phyloP scores from a whole-genome alignment of 768 basidiomycete species.

The Lactifluus piperatus region DNA sequence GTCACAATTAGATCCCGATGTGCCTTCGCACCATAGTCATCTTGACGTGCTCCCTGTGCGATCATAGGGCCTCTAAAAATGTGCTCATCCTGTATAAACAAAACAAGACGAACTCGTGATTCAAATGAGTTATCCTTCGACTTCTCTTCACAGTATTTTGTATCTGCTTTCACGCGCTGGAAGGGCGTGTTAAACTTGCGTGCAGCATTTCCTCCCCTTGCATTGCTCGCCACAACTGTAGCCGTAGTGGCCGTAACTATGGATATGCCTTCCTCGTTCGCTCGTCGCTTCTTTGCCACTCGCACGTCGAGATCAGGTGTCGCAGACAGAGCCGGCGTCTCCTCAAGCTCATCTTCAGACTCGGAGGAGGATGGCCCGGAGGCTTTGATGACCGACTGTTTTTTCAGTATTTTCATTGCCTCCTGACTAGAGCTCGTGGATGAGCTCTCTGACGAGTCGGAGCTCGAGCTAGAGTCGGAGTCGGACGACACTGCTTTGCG shows the following conservation, averaged over 20 bases:
- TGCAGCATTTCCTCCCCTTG: conserved; percentile 28
- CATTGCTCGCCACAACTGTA: conserved; percentile 7
- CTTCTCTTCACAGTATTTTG: conserved; percentile 38
- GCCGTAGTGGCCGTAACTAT: conserved; percentile 3
- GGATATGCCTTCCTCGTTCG: conserved; percentile 8
- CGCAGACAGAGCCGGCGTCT: neutral
- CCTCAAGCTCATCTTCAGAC: conserved; percentile 8
- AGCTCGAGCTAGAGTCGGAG: conserved; percentile 16
- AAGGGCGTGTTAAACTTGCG: conserved; percentile 57
- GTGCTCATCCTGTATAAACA: neutral
- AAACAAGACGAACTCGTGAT: conserved; percentile 48
- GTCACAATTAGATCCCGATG: conserved; percentile 86
- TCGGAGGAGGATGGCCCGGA: conserved; percentile 21
- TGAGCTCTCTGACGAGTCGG: conserved; percentile 2
- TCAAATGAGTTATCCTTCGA: conserved; percentile 72
- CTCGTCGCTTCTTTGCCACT: conserved; percentile 16
- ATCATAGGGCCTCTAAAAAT: conserved; percentile 3
- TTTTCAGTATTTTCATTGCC: neutral
- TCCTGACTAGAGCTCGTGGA: conserved; percentile 7
- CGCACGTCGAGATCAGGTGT: neutral
- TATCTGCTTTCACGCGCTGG: conserved; percentile 64
- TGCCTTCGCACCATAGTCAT: conserved; percentile 86
- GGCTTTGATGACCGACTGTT: conserved; percentile 6
- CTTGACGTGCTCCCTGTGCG: conserved; percentile 46
- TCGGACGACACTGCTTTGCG: neutral